Evolutionary conservation across 2,329 filamentous ascomycete species (phyloP).

Genomic region (Diaporthe sp.): DNA sequence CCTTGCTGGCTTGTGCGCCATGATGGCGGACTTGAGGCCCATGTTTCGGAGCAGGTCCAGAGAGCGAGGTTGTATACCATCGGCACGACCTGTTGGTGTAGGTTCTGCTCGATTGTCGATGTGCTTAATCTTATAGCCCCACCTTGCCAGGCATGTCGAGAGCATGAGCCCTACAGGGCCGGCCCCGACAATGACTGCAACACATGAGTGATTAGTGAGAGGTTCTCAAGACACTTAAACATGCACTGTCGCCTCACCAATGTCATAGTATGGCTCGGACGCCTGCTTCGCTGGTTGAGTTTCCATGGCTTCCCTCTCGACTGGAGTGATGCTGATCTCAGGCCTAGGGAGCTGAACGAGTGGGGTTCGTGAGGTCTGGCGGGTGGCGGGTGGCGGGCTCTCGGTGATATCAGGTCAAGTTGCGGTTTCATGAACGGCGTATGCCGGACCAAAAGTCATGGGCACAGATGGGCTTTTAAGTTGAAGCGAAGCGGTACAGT

Average conservation of each 20-base stretch:
- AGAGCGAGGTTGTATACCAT: conserved; percentile 92
- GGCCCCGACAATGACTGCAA: conserved; percentile 84
- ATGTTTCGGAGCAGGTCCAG: conserved; percentile 90
- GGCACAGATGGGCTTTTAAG: not conserved
- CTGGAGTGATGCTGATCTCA: not conserved
- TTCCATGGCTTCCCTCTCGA: conserved; percentile 30
- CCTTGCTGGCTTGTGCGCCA: conserved; percentile 88
- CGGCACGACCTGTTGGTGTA: conserved; percentile 86
- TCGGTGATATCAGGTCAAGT: not conserved
- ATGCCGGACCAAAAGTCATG: not conserved
- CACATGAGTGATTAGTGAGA: conserved; percentile 43
- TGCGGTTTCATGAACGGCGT: not conserved
- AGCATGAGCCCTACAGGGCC: conserved; percentile 91
- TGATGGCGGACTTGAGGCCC: conserved; percentile 88
- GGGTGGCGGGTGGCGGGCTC: no score
- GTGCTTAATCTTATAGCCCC: conserved; percentile 96
- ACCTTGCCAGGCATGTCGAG: conserved; percentile 88
- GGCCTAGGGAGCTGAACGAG: no score
- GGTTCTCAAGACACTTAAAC: conserved; percentile 12
- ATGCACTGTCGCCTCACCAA: conserved; percentile 34
- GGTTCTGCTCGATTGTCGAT: conserved; percentile 92
- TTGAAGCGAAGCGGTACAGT: not conserved
- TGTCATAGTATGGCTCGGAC: conserved; percentile 43
- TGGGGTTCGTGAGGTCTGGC: no score
- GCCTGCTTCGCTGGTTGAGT: conserved; percentile 36